phyloP scores from a whole-genome alignment of 1,139 yeast genomes.

The Geotrichum macrosporum region DNA sequence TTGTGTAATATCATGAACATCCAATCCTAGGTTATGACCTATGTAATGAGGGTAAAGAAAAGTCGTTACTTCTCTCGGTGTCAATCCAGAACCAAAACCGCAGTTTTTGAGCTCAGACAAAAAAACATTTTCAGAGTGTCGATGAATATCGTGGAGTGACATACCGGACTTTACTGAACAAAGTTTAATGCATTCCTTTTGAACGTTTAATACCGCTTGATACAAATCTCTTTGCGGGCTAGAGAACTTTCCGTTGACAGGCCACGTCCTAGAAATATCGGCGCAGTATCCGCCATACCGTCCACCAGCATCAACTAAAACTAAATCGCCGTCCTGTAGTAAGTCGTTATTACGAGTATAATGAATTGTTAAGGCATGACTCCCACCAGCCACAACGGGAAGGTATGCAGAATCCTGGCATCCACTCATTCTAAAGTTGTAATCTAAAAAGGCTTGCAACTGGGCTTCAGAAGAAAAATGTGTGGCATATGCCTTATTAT shows the following conservation, averaged over 20 bases:
- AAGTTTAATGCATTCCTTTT: conserved; percentile 67
- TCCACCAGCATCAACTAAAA: conserved; percentile 94
- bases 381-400: conserved; percentile 95
- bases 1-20: conserved; percentile 76
- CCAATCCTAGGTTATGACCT: conserved; percentile 93
- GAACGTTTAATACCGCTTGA: conserved; percentile 79
- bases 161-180: conserved; percentile 52
- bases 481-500: conserved; percentile 65
- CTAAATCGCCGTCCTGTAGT: conserved; percentile 70
- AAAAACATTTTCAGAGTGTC: conserved; percentile 56
- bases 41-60: conserved; percentile 86
- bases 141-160: conserved; percentile 75
- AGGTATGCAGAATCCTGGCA: conserved; percentile 87
- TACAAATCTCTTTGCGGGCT: conserved; percentile 80
- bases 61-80: conserved; percentile 27
- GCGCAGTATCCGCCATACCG: conserved; percentile 90
- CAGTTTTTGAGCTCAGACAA: conserved; percentile 62
- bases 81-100: conserved; percentile 50
- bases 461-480: conserved; percentile 69
- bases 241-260: conserved; percentile 66
- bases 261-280: conserved; percentile 97
- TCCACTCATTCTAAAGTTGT: conserved; percentile 77
- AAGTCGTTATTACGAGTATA: conserved; percentile 85
- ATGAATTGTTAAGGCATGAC: conserved; percentile 81
- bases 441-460: conserved; percentile 75